Conservation (phyloP, 2,329 filamentous ascomycete species). For the Xylariaceae sp. region DNA sequence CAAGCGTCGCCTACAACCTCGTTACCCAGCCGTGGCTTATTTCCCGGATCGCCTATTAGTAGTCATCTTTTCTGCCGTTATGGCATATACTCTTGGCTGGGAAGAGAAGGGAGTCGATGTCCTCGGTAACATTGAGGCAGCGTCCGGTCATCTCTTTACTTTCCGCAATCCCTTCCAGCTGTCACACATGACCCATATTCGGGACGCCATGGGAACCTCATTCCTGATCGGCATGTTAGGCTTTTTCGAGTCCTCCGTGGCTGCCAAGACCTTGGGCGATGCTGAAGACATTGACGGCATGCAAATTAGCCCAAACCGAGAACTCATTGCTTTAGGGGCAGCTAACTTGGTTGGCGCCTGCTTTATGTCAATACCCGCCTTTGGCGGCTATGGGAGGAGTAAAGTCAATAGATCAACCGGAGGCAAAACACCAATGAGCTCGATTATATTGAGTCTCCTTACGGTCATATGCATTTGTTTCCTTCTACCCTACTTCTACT, state of each 20-base stretch:
- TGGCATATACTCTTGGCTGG: slow-evolving; percentile 76
- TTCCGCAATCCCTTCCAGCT: slow-evolving; percentile 83
- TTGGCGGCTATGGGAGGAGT: slow-evolving; percentile 92
- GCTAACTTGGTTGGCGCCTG: slow-evolving; percentile 89
- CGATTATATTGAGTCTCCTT: slow-evolving; percentile 78
- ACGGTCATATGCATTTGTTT: slow-evolving; percentile 77
- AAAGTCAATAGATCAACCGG: slow-evolving; percentile 94
- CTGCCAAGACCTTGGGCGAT: slow-evolving; percentile 81
- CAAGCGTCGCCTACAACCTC: slow-evolving; percentile 75
- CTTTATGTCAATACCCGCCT: slow-evolving; percentile 89
- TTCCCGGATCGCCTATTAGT: slow-evolving; percentile 88
- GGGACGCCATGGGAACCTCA: slow-evolving; percentile 81
- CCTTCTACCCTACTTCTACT: slow-evolving; percentile 88
- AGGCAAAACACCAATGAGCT: slow-evolving; percentile 89
- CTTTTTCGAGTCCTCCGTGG: slow-evolving; percentile 98
- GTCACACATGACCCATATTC: slow-evolving; percentile 74
- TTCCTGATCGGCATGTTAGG: slow-evolving; percentile 92
- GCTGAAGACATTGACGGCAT: slow-evolving; percentile 71
- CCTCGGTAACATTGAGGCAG: slow-evolving; percentile 74
- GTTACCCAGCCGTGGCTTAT: slow-evolving; percentile 77
- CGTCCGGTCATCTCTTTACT: slow-evolving; percentile 66
- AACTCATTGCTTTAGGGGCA: slow-evolving; percentile 85
- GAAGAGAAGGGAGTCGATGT: slow-evolving; percentile 76
- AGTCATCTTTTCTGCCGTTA: slow-evolving; percentile 76
- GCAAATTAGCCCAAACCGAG: slow-evolving; percentile 82